Base-by-base conservation (phyloP, 2,329 filamentous ascomycete genomes). In the Cadophora sp. region DNA sequence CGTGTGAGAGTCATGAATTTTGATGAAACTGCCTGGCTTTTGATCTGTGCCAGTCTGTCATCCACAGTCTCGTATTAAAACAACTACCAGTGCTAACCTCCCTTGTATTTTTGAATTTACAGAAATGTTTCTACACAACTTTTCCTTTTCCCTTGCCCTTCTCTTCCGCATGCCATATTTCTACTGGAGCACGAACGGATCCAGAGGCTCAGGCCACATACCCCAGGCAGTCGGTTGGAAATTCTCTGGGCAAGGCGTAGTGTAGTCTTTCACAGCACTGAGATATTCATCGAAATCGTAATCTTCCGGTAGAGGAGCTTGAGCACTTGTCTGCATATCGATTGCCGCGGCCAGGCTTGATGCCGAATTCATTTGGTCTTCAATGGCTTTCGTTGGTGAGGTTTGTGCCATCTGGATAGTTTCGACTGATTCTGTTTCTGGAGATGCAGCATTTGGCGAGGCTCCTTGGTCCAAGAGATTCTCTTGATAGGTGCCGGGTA, bases 231-330 rank as follows among this genome's bases (percentile, higher is more conserved):
- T 36, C 14, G 27, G 51, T 16, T 30, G 24, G 14, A 56, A 56
- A 56, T 7, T 56, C 51, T 56, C 51, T 56, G 27, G 24, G 27
- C 51, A 56, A 36, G 51, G 51, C 22, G 27, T 56, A 36, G 51
- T 56, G n/a, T 56, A 56, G 18, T 56, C 27, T n/a, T 56, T 56
- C 51, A 24, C 24, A n/a, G 8, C n/a, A 11, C 33, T 16, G 33
- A 30, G n/a, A n/a, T 36, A 56, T n/a, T n/a, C 51, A n/a, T 36
- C 27, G 16, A 56, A n/a, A 36, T 33, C 27, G 11, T 56, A 36
- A 7, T 33, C 20, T 27, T 56, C 51, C 30, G 22, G 4, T 56
- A 45, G 14, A 56, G 7, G 51, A 9, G 24, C 8, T 5, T 33
- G 24, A 36, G 5, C 27, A n/a, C 18, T 27, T 36, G 18, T 3